Evolutionary conservation across 352 stramenopile genomes (phyloP), one percentile per base, ranked within the genome.

Genomic region (Phytophthora tubulina): DNA sequence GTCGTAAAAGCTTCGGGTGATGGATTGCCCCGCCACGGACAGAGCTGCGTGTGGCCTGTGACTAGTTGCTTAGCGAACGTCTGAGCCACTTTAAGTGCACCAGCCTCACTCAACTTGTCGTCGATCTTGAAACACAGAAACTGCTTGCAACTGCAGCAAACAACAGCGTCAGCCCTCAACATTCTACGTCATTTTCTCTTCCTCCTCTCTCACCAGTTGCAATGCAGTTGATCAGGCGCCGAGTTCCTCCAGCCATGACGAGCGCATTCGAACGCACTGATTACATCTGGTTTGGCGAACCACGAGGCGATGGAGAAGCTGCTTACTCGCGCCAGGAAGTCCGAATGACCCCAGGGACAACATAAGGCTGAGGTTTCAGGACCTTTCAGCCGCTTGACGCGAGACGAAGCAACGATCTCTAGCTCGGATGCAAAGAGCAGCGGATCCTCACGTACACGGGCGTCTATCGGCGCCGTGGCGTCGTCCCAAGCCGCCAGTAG

Each of bases 1-100:
- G 72, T 78, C 8, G 75, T 80, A 48, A 93, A 93, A 38, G 80
- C 78, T 46, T 72, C 62, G 0, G 85, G 83, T 3, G 83, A 93
- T 55, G 83, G 77, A 45, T 90, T 93, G 4, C 73, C 76, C 8
- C 69, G 69, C 85, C 85, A 93, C 10, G 83, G 83, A 82, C 85
- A 93, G 35, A 85, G 59, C 4, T 71, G 36, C 10, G 73, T 76
- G 41, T 92, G 84, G 4, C 70, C 71, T 0, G 62, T 81, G 1
- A 83, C 69, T 31, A 92, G 63, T 32, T 83, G 71, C 27, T 56
- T 48, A 21, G 80, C 79, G 31, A 90, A 92, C 46, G 30, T 72
- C 3, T 64, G 44, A 0, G 77, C 80, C 46, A 92, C 73, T 46
- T 70, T 72, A 27, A 78, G 44, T 6, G 56, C 77, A 4, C 84